Conservation (phyloP, 768 basidiomycete species). For the Terana coerulea region DNA sequence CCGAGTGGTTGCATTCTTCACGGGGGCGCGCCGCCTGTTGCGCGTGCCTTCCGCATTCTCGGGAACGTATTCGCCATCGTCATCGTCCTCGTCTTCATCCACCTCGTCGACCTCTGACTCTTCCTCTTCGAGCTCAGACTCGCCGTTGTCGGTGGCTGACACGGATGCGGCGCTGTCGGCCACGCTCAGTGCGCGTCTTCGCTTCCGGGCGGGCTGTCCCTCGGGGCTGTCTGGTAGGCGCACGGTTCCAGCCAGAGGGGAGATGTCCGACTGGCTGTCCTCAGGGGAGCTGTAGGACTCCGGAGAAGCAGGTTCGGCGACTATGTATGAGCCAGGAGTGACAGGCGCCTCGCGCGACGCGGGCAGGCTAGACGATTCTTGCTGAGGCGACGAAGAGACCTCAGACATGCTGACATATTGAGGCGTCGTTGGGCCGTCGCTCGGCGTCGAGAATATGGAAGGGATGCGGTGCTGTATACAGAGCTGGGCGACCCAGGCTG, state of each 20-base stretch:
- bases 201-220: neutral
- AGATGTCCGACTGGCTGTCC: neutral
- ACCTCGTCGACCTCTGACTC: slow-evolving; percentile 11
- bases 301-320: neutral
- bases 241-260: neutral
- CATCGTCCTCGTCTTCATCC: slow-evolving; percentile 10
- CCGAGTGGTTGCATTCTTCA: no score
- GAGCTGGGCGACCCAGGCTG: slow-evolving; percentile 3
- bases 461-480: neutral
- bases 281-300: no score
- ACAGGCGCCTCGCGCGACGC: neutral
- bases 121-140: no score
- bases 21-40: no score
- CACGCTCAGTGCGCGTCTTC: slow-evolving; percentile 1
- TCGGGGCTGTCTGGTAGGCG: neutral
- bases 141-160: slow-evolving; percentile 8
- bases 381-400: slow-evolving; percentile 11
- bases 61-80: slow-evolving; percentile 12
- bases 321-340: neutral
- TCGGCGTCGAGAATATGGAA: slow-evolving; percentile 4
- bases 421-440: neutral
- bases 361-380: slow-evolving; percentile 8
- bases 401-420: slow-evolving; percentile 11
- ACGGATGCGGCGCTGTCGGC: neutral
- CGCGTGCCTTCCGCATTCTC: no score